Evolutionary conservation across 768 basidiomycete species (phyloP).

Genomic region (Hericium coralloides): DNA sequence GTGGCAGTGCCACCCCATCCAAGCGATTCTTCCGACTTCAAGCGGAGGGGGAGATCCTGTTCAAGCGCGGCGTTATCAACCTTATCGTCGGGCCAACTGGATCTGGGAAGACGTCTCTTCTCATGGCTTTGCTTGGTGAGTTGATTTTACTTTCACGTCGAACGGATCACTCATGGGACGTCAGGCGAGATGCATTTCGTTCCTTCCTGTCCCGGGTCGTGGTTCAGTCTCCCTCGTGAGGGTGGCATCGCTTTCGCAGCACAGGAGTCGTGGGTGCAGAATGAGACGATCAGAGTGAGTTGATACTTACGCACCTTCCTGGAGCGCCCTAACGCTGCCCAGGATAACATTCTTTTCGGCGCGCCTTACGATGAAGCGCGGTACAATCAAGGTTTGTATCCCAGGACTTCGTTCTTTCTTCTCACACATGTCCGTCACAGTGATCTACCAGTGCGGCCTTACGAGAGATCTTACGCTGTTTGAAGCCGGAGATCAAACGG

Average conservation of each 20-base stretch:
- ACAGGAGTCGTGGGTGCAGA: conserved; percentile 83
- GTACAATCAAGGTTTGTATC: conserved; percentile 29
- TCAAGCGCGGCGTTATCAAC: conserved; percentile 45
- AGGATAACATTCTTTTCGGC: conserved; percentile 47
- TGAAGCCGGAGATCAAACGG: conserved; percentile 41
- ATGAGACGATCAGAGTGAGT: conserved; percentile 59
- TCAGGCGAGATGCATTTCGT: conserved; percentile 58
- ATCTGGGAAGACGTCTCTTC: conserved; percentile 52
- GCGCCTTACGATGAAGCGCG: conserved; percentile 33
- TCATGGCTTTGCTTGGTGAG: conserved; percentile 50
- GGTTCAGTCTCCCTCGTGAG: conserved; percentile 59
- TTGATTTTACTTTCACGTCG: neutral
- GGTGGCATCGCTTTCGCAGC: conserved; percentile 72
- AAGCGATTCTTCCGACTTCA: conserved; percentile 40
- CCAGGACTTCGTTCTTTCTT: neutral
- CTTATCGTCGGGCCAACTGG: conserved; percentile 52
- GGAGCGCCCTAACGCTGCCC: neutral
- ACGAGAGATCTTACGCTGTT: conserved; percentile 38
- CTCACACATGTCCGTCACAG: neutral
- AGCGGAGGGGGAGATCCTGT: conserved; percentile 45
- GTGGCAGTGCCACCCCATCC: conserved; percentile 31
- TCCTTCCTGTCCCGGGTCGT: conserved; percentile 42
- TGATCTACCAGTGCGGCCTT: conserved; percentile 14
- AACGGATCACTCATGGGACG: neutral
- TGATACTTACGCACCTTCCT: neutral